Evolutionary conservation across 2,329 filamentous ascomycete species (phyloP).

Genomic region (Hypoxylon sp.): DNA sequence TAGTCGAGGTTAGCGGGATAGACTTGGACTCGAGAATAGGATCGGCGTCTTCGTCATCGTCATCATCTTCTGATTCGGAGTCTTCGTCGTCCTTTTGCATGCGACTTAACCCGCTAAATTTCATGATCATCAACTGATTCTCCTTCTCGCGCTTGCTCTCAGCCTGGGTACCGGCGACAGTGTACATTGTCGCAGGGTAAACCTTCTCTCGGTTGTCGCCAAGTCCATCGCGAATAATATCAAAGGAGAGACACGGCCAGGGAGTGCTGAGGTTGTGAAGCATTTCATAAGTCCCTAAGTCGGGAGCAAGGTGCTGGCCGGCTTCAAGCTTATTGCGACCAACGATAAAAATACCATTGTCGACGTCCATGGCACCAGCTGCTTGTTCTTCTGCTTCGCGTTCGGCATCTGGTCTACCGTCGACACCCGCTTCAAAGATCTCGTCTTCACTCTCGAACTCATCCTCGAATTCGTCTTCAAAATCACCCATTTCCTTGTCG

Average conservation of each 20-base stretch:
- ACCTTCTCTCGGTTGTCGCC: slow-evolving; percentile 86
- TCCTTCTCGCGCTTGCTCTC: slow-evolving; percentile 81
- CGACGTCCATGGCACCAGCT: slow-evolving; percentile 89
- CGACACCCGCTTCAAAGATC: slow-evolving; percentile 93
- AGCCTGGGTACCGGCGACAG: slow-evolving; percentile 94
- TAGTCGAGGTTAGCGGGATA: slow-evolving; percentile 88
- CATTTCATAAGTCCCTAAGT: slow-evolving; percentile 97
- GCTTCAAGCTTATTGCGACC: slow-evolving; percentile 92
- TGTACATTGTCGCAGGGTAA: slow-evolving; percentile 97
- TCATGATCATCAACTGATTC: slow-evolving; percentile 96
- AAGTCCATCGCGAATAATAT: slow-evolving; percentile 87
- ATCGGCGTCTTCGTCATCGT: slow-evolving; percentile 82
- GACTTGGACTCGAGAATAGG: slow-evolving; percentile 94
- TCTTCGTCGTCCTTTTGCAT: slow-evolving; percentile 83
- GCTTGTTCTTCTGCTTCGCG: slow-evolving; percentile 89
- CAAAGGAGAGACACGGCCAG: slow-evolving; percentile 98
- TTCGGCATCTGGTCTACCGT: slow-evolving; percentile 92
- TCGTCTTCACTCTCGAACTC: slow-evolving; percentile 92
- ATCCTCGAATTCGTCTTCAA: slow-evolving; percentile 95
- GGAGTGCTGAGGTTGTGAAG: slow-evolving; percentile 93
- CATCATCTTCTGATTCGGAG: slow-evolving; percentile 77
- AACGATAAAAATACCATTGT: slow-evolving; percentile 93
- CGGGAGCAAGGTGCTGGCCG: slow-evolving; percentile 91
- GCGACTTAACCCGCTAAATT: slow-evolving; percentile 90
- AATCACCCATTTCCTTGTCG: slow-evolving; percentile 79